These are phyloP conservation scores for Thraustochytrium sp. DNA, from an alignment of 352 stramenopile species.

Conservation along the genomic window DNA sequence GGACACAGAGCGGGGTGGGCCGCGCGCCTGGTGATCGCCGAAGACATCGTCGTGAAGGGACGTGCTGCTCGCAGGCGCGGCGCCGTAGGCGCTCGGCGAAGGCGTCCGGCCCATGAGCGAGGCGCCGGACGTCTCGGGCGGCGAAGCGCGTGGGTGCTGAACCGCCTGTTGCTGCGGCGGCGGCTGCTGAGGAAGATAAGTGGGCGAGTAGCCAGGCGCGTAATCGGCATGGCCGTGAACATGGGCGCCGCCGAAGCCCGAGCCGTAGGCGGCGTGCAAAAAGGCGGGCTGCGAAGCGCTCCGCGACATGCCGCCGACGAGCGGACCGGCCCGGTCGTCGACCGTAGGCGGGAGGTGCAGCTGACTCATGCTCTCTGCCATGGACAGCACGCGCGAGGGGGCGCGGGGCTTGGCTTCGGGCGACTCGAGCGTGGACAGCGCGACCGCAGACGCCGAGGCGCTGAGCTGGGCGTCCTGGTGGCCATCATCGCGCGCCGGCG, in stretches of 20 bases:
- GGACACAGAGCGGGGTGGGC: background rate
- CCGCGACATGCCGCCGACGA: background rate
- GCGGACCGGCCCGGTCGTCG: background rate
- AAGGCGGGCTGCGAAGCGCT: slow-evolving; percentile 24
- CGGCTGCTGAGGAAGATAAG: background rate
- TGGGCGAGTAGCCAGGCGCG: background rate
- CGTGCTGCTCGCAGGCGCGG: background rate
- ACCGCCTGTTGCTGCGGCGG: background rate
- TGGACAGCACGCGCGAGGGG: background rate
- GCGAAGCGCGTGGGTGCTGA: background rate
- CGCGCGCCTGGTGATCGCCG: background rate
- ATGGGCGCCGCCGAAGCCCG: background rate
- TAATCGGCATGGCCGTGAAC: background rate
- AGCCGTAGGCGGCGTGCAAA: background rate
- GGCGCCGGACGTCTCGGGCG: background rate
- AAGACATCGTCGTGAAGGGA: background rate
- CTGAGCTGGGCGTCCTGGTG: background rate
- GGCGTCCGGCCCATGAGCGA: background rate
- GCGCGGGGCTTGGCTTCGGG: background rate
- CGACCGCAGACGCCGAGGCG: slow-evolving; percentile 20
- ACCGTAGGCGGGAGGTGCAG: background rate
- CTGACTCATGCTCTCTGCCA: background rate
- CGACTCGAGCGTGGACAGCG: slow-evolving; percentile 22
- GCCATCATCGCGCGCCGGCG: background rate
- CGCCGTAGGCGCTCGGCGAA: background rate